Base-by-base conservation (phyloP, 805 yeast genomes). In the Torulaspora quercuum region DNA sequence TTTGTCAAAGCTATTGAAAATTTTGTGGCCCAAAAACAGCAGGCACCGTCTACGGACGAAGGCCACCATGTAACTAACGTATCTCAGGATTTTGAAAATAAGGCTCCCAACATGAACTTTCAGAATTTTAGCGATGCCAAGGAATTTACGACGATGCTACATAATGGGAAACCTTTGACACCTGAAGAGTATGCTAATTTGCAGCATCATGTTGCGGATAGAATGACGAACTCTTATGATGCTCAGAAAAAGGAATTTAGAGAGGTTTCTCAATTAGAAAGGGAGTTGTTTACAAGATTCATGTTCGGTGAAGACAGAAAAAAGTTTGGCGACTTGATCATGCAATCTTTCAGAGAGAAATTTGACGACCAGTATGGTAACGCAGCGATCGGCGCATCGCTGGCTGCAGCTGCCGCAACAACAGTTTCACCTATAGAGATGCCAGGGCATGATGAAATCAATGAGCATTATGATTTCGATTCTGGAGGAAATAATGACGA, bases 1-100 rank as follows among this genome's bases (percentile, higher is more conserved):
- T 84, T 87, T 45, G 72, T 86, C 20, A 80, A 80, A 45, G 80
- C 85, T 72, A 80, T 88, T 76, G 94, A 86, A 57, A 72, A 77
- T 35, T 65, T 84, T 29, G 84, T 87, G 3, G 72, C 73, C 39
- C 70, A 77, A 28, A 63, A 44, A 15, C 41, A 44, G 5, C 24
- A 35, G 19, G 21, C 32, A 8, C 30, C 17, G 13, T 17, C 35
- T 6, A 23, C 33, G 11, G 35, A 33, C 9, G 19, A n/a, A 9
- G 13, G n/a, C 7, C 22, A 15, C 11, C 12, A 18, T 2, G 16
- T 24, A 13, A 19, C 31, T 22, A 9, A 23, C 13, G 19, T 19
- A 6, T 26, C 30, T 9, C 25, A 27, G n/a, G 12, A 28, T 7
- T 24, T 39, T 14, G 26, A 20, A 8, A 23, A 17, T 10, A 28